phyloP scores from a whole-genome alignment of 2,329 filamentous ascomycete genomes.

The Trichoderma semiorbis region DNA sequence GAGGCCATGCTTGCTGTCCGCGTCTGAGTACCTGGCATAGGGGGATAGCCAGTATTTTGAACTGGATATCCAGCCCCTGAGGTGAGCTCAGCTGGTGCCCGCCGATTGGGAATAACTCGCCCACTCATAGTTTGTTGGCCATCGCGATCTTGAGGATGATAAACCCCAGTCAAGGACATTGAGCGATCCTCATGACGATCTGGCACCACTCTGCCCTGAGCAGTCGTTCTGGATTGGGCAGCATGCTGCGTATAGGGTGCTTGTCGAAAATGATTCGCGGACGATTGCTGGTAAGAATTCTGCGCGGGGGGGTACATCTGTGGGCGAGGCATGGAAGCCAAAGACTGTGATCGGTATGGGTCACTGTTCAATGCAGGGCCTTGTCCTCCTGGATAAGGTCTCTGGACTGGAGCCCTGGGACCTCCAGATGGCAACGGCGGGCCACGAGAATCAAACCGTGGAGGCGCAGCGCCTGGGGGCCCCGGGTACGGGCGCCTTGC shows the following conservation, averaged over 20 bases:
- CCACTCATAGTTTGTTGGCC: constrained; percentile 92
- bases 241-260: constrained; percentile 64
- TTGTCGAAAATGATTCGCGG: constrained; percentile 74
- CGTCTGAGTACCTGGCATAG: constrained; percentile 52
- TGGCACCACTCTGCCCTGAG: constrained; percentile 86
- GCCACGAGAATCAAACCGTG: constrained; percentile 63
- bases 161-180: constrained; percentile 87
- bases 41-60: constrained; percentile 37
- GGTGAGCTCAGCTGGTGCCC: constrained; percentile 42
- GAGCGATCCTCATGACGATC: constrained; percentile 88
- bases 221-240: constrained; percentile 73
- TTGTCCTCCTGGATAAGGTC: constrained; percentile 61
- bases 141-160: constrained; percentile 66
- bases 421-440: constrained; percentile 42
- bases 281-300: constrained; percentile 59
- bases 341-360: constrained; percentile 86
- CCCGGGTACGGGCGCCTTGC: constrained; percentile 45
- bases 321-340: constrained; percentile 73
- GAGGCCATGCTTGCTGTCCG: constrained; percentile 61
- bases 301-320: constrained; percentile 66
- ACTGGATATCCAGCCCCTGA: constrained; percentile 35
- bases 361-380: constrained; percentile 76
- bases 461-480: constrained; percentile 48
- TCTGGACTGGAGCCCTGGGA: constrained; percentile 47
- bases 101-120: constrained; percentile 76